These are phyloP conservation scores for Chiua virens DNA, from an alignment of 768 basidiomycete species.

Conservation along the genomic window DNA sequence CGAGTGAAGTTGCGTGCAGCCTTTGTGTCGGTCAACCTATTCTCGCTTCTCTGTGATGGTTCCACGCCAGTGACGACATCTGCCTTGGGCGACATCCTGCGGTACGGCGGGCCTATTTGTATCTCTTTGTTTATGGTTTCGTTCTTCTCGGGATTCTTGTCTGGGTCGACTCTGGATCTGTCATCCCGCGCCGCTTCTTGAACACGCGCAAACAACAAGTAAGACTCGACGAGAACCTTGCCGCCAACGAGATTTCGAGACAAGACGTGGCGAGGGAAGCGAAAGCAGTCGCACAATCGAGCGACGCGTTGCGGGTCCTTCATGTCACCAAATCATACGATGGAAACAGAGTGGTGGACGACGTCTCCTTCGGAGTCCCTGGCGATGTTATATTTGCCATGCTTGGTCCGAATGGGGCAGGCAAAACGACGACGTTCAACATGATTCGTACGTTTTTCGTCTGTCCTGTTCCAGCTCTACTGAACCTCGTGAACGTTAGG, in stretches of 20 bases:
- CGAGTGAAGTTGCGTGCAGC: slow-evolving; percentile 55
- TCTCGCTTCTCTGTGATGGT: slow-evolving; percentile 70
- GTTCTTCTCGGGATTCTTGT: slow-evolving; percentile 64
- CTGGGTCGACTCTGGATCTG: slow-evolving; percentile 69
- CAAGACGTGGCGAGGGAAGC: slow-evolving; percentile 60
- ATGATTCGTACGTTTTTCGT: slow-evolving; percentile 59
- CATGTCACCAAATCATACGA: slow-evolving; percentile 62
- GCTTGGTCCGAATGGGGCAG: slow-evolving; percentile 81
- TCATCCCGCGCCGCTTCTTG: slow-evolving; percentile 41
- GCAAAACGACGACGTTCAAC: slow-evolving; percentile 81
- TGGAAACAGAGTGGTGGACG: slow-evolving; percentile 61
- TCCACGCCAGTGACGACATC: slow-evolving; percentile 43
- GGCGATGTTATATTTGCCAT: slow-evolving; percentile 67
- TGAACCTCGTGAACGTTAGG: slow-evolving; percentile 37
- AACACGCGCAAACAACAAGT: slow-evolving; percentile 15
- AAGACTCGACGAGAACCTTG: slow-evolving; percentile 12
- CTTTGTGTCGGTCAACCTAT: slow-evolving; percentile 76
- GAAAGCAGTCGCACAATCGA: slow-evolving; percentile 43
- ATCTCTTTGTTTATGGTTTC: slow-evolving; percentile 61
- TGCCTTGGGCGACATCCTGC: slow-evolving; percentile 52
- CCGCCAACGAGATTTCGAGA: slow-evolving; percentile 22
- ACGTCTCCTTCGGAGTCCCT: slow-evolving; percentile 68
- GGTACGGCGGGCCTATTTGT: slow-evolving; percentile 77
- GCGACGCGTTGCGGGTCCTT: slow-evolving; percentile 62
- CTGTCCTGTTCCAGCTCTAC: not conserved